Base-by-base conservation (phyloP, 345 rosid genomes). In the Aethionema arabicum region DNA sequence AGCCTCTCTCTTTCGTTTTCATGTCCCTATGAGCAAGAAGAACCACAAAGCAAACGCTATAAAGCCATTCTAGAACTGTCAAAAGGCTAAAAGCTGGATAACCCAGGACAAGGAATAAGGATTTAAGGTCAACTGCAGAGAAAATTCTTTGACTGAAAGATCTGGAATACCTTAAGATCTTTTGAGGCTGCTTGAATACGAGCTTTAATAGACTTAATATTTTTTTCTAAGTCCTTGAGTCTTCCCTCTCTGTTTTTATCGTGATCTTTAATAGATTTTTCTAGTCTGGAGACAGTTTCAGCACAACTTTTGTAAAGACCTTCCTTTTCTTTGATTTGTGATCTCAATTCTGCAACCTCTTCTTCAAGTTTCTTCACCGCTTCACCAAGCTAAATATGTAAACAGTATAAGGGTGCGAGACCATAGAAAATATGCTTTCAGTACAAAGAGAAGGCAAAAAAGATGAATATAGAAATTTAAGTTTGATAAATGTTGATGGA, bases 231-330 rank as follows among this genome's bases (percentile, higher is more conserved):
- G 66, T 76, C 88, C 66, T 89, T 86, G 56, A 92, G 91, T 74
- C 86, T 77, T 59, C 80, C 86, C 56, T 82, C 93, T 69, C 98
- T 79, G 77, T 82, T 86, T 63, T 73, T 83, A 33, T 82, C 85
- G 61, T 92, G 95, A 47, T 88, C 95, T 74, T 69, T 86, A 56
- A 92, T 85, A 36, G 96, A 83, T 72, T 77, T 85, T 69, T 86
- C 96, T 56, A 85, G 96, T 42, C 16, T 70, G 41, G 73, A 76
- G 61, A 88, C 92, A 7, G 68, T 64, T 61, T 65, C 73, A n/a
- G 76, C 75, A 76, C 85, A 78, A 37, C 73, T 72, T 62, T 79
- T 75, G 72, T 78, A 82, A 57, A 81, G 69, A 41, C 70, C 64
- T 65, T 87, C 82, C 70, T 90, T 90, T 52, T 84, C 97, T 77